Base-by-base conservation (phyloP, 2,329 filamentous ascomycete species). In the Ceratocystis diversiconidia region DNA sequence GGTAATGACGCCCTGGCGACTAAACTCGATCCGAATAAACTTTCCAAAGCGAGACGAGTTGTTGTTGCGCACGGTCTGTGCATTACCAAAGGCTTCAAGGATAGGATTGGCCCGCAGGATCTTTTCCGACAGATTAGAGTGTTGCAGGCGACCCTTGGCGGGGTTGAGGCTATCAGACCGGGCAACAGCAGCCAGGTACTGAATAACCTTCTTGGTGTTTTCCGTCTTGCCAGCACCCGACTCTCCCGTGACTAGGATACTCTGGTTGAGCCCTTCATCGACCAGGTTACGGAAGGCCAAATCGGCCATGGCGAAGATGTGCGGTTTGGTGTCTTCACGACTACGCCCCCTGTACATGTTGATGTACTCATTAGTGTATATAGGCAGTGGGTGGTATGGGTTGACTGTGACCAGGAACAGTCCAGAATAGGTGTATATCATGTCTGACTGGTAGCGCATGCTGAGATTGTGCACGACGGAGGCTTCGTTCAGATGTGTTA, bases 141-240 rank as follows among this genome's bases (percentile, higher is more conserved):
- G 84, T 69, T 81, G 79, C 3, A 75, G 73, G 78, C 86, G 76
- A 77, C 79, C 76, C 79, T 86, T 77, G 75, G 82, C 73, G 1
- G 87, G 82, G 0, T 86, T 85, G 67, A 87, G 82, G 0, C 86
- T 85, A 67, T 97, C 92, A 0, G 89, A 85, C 52, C 89, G 88
- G 8, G 94, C 94, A 59, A 99, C 94, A 1, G 94, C 91, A 15
- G 94, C 94, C 55, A 99, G 84, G 73, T 99, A 99, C 72, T 99
- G 95, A 65, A 99, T 99, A 70, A 99, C 94, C 75, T 99, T 99
- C 74, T 99, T 99, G 17, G 94, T 99, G 73, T 99, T 99, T 74
- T 99, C 94, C 0, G 94, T 99, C 78, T 99, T 99, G 71, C 94
- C 94, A 43, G 94, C 94, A 73, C 94, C 94, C 19, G 94, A 99